Conservation (phyloP, 352 stramenopile genomes). For the Phytophthora citrophthora region DNA sequence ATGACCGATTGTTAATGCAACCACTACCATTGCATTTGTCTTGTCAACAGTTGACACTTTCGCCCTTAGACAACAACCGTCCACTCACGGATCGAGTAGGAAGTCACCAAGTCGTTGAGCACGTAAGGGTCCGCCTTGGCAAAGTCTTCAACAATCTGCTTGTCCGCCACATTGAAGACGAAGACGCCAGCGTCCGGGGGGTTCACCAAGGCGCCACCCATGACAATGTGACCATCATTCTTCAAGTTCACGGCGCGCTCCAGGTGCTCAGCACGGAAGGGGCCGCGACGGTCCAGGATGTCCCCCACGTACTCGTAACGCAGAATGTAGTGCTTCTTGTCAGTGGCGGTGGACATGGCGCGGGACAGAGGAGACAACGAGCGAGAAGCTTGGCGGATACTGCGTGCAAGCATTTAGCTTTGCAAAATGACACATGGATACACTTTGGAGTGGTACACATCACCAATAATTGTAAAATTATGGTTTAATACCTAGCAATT, state of each 20-base stretch:
- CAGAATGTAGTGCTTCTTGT: conserved; percentile 77
- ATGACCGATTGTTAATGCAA: background rate
- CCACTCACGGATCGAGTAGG: conserved; percentile 74
- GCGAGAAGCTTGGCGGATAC: conserved; percentile 20
- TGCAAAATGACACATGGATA: conserved; percentile 3
- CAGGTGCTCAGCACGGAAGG: conserved; percentile 74
- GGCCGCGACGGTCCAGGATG: conserved; percentile 72
- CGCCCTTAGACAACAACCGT: conserved; percentile 63
- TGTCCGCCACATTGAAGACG: conserved; percentile 68
- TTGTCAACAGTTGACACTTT: background rate
- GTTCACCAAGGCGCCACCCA: conserved; percentile 76
- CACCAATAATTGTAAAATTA: too few species aligned
- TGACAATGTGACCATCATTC: conserved; percentile 63
- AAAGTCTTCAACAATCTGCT: conserved; percentile 66
- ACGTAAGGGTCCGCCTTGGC: conserved; percentile 76
- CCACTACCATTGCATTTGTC: background rate
- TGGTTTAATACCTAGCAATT: too few species aligned
- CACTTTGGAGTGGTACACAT: background rate
- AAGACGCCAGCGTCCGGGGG: conserved; percentile 66
- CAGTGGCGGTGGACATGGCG: conserved; percentile 45
- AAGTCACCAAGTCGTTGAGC: conserved; percentile 71
- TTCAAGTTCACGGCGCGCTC: conserved; percentile 56
- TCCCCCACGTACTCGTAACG: conserved; percentile 80
- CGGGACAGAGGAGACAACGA: conserved; percentile 20
- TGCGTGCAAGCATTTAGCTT: conserved; percentile 15